Conservation (phyloP, 176 grass and related monocot genomes). For the Thalia dealbata region DNA sequence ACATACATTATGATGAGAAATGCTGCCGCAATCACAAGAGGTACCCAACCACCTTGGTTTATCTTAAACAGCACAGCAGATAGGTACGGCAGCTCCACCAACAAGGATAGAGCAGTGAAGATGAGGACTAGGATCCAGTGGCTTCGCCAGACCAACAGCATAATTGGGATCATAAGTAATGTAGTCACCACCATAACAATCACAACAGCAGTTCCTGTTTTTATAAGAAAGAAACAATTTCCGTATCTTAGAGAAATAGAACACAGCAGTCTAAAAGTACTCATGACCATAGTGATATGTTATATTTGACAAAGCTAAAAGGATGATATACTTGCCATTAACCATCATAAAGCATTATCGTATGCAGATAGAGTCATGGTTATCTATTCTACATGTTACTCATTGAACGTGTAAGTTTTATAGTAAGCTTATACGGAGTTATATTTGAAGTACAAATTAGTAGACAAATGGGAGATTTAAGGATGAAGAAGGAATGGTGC, state of each 20-base stretch:
- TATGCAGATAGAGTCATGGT: not conserved
- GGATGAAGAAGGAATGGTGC: not conserved
- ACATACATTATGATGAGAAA: conserved; percentile 67
- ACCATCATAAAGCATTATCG: not conserved
- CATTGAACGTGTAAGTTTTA: not conserved
- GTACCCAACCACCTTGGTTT: conserved; percentile 71
- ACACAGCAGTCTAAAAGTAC: conserved; percentile 10
- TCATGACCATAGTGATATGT: not conserved
- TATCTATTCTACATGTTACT: not conserved
- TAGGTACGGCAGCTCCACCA: conserved; percentile 56
- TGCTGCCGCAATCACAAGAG: conserved; percentile 37
- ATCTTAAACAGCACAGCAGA: conserved; percentile 38
- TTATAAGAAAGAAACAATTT: conserved; percentile 12
- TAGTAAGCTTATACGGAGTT: too few species aligned
- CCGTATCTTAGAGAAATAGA: conserved; percentile 4
- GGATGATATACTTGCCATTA: not conserved
- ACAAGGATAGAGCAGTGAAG: conserved; percentile 46
- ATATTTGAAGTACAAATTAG: not conserved
- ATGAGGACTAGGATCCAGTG: conserved; percentile 58
- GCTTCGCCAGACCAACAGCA: conserved; percentile 76
- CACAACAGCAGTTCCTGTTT: conserved; percentile 72
- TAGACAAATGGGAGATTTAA: not conserved
- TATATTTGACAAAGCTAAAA: not conserved
- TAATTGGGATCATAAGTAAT: conserved; percentile 67
- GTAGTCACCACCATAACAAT: conserved; percentile 84